phyloP scores from a whole-genome alignment of 2,329 filamentous ascomycete genomes.

The Blumeriella jaapii region DNA sequence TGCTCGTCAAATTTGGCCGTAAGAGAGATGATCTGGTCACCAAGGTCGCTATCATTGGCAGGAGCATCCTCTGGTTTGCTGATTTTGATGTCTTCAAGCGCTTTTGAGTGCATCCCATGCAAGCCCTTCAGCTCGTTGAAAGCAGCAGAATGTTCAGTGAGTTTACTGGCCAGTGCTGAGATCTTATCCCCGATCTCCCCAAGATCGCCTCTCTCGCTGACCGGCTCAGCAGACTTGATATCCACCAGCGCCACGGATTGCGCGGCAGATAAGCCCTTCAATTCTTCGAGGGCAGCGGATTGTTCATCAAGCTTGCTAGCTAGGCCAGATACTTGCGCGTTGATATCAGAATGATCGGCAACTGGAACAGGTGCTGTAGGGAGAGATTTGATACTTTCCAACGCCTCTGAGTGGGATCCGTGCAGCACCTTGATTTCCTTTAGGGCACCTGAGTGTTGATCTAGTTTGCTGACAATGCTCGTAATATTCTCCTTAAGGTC shows the following conservation, averaged over 20 bases:
- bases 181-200: not conserved
- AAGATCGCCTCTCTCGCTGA: not conserved
- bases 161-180: not conserved
- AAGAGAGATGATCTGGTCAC: conserved; percentile 4
- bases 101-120: not conserved
- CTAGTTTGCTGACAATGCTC: conserved; percentile 5
- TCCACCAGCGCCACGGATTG: conserved; percentile 13
- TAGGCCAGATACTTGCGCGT: not conserved
- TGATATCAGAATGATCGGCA: no score
- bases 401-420: conserved; percentile 7
- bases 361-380: no score
- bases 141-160: not conserved
- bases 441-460: conserved; percentile 6
- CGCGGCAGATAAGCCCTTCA: conserved; percentile 19
- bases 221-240: not conserved
- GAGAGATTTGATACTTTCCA: no score
- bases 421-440: conserved; percentile 3
- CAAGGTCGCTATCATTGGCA: not conserved
- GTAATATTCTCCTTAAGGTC: conserved; percentile 1
- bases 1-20: conserved; percentile 7
- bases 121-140: not conserved
- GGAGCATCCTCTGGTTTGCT: not conserved
- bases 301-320: conserved; percentile 12
- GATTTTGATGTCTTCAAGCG: no score
- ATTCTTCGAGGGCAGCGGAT: conserved; percentile 20